Evolutionary conservation across 257 asterid genomes (phyloP), one percentile per base, ranked within the genome.

Genomic region (Solanum commersonii): DNA sequence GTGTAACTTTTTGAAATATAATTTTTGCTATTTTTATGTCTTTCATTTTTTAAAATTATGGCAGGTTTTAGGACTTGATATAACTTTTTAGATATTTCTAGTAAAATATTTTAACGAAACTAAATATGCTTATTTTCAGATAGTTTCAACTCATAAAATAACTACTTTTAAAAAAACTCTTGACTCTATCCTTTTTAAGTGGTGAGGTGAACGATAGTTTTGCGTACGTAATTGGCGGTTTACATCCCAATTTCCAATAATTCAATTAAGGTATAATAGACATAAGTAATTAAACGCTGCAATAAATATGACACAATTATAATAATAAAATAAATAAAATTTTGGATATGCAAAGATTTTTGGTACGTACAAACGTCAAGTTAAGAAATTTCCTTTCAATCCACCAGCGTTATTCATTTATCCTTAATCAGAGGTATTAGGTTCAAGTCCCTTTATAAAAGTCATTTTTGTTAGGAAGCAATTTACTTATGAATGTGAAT

Each of bases 401-500:
- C 23, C 23, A 52, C 23, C 23, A 2, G 23, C 23, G 23, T 16
- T 16, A 52, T 16, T 16, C 23, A 16, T 52, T 52, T 49, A 16
- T 49, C 22, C 22, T 15, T 49, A 49, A 49, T 49, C 3, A 49
- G 22, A 49, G 18, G 3, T 49, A 0, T 49, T 49, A 49, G 20
- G 8, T 52, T 18, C 1, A n/a, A 52, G 23, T 20, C 1, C 0
- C 4, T 18, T 52, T 6, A 6, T 4, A 4, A 18, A 0, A 52
- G 0, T 52, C 0, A 1, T 52, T 15, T 52, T 52, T 52, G 10
- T 18, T 52, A 52, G 3, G 0, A 6, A 49, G 60, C 0, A 52
- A 16, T 16, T 52, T 0, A 16, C 0, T 1, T 0, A 10, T 49
- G 23, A 49, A 52, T 52, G 0, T 52, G 0, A 52, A 16, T 1